Evolutionary conservation across 352 stramenopile genomes (phyloP).

Genomic region (Phytophthora fragariaefolia): DNA sequence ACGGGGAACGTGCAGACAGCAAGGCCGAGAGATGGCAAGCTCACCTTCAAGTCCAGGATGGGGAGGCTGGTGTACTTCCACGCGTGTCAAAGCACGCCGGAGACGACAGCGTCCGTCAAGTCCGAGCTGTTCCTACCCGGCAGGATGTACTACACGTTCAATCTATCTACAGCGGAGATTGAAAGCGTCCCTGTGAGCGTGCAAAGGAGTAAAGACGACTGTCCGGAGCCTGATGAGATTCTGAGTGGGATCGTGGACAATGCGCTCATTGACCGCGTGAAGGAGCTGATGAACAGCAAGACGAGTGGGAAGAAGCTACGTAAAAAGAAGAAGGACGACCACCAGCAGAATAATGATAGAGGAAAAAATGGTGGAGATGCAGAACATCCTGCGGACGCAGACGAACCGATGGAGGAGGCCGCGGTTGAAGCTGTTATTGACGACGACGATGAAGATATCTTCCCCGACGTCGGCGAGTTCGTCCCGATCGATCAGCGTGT

Average conservation of each 20-base stretch:
- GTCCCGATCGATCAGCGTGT: slow-evolving; percentile 64
- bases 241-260: slow-evolving; percentile 62
- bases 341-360: background rate
- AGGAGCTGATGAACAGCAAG: slow-evolving; percentile 37
- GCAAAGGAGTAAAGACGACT: slow-evolving; percentile 80
- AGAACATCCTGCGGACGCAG: background rate
- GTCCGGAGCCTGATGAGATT: slow-evolving; percentile 61
- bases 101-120: slow-evolving; percentile 22
- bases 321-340: slow-evolving; percentile 49
- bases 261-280: slow-evolving; percentile 51
- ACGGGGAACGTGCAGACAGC: background rate
- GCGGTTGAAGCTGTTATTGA: slow-evolving; percentile 16
- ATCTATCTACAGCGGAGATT: slow-evolving; percentile 42
- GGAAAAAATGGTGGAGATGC: slow-evolving; percentile 3
- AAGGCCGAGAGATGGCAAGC: slow-evolving; percentile 27
- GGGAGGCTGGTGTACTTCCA: slow-evolving; percentile 73
- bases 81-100: slow-evolving; percentile 50
- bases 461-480: slow-evolving; percentile 74
- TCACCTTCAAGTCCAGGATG: slow-evolving; percentile 68
- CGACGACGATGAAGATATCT: slow-evolving; percentile 75
- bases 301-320: slow-evolving; percentile 47
- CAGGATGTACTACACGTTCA: slow-evolving; percentile 82
- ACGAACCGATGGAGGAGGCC: slow-evolving; percentile 7
- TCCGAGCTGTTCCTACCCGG: slow-evolving; percentile 80
- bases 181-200: slow-evolving; percentile 68